Percentiles rank a stretch among this genome's conserved stretches.
Conservation (phyloP, 176 grass and related monocot genomes). For the Carex myosuroides region DNA sequence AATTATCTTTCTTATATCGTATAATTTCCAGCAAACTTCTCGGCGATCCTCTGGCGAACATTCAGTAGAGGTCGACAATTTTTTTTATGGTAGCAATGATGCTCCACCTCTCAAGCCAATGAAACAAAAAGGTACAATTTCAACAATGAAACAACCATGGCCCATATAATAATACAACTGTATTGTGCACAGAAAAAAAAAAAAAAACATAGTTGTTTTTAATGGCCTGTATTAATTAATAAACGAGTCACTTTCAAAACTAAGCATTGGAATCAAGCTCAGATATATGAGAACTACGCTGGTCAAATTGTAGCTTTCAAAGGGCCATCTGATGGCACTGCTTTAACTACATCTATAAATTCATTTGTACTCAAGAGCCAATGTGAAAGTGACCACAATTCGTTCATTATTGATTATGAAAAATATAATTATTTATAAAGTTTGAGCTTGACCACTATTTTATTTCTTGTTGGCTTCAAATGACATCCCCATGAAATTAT, state of each 20-base stretch:
- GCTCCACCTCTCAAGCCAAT: too few species aligned
- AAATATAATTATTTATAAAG: neutral
- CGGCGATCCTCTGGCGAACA: too few species aligned
- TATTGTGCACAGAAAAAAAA: neutral
- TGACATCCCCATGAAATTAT: neutral
- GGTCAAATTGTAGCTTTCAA: conserved; percentile 1
- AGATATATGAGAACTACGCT: neutral
- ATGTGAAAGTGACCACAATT: neutral
- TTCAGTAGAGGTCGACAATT: too few species aligned
- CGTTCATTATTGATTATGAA: neutral
- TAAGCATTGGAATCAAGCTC: neutral
- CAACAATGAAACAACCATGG: neutral
- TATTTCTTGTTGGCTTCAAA: neutral
- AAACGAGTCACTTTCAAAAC: neutral
- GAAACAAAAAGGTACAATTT: neutral
- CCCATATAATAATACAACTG: neutral
- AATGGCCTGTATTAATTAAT: neutral
- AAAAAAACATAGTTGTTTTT: neutral
- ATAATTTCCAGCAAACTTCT: too few species aligned
- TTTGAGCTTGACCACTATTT: neutral
- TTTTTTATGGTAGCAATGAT: too few species aligned
- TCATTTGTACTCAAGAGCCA: neutral
- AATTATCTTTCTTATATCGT: too few species aligned
- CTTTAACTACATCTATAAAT: conserved; percentile 1
- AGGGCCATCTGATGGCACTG: conserved; percentile 4